A percentile compares a stretch with the other conserved stretches of the same genome.
Conservation (phyloP, 176 grass and related monocot genomes). For the Aegilops sharonensis region DNA sequence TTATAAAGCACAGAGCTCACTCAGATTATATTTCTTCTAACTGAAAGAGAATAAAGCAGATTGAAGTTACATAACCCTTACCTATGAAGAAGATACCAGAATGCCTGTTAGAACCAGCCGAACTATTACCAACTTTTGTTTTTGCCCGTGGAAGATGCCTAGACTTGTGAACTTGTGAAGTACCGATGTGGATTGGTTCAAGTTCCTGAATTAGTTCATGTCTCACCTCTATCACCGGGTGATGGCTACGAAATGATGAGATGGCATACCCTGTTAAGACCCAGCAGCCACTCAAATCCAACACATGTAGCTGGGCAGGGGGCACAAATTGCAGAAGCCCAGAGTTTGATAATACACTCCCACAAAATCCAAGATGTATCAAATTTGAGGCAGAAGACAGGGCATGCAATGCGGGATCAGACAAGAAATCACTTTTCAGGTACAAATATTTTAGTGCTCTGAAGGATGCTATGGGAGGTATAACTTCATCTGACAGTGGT, state of each 20-base stretch:
- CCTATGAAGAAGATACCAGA: conserved; percentile 46
- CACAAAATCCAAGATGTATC: conserved; percentile 68
- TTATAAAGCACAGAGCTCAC: not conserved
- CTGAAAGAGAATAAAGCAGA: not conserved
- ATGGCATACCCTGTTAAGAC: conserved; percentile 57
- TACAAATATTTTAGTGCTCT: conserved; percentile 64
- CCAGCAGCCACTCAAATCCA: conserved; percentile 89
- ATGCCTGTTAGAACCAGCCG: conserved; percentile 18
- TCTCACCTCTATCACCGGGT: conserved; percentile 63
- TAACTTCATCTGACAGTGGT: conserved; percentile 55
- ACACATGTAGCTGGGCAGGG: conserved; percentile 40
- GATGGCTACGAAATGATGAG: conserved; percentile 48
- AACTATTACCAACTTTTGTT: conserved; percentile 28
- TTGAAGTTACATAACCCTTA: conserved; percentile 28
- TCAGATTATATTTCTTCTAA: conserved; percentile 16
- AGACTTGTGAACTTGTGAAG: conserved; percentile 27
- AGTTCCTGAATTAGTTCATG: conserved; percentile 54
- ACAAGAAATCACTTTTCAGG: conserved; percentile 81
- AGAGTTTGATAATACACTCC: conserved; percentile 68
- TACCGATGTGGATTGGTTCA: conserved; percentile 16
- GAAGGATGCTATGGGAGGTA: conserved; percentile 52
- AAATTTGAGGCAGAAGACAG: conserved; percentile 50
- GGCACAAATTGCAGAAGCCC: conserved; percentile 67
- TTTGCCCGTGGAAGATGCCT: conserved; percentile 22
- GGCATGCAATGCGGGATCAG: conserved; percentile 58